Evolutionary conservation across 2,329 filamentous ascomycete species (phyloP), one percentile per base, ranked within the genome.

Genomic region (Ceratocystis diversiconidia): DNA sequence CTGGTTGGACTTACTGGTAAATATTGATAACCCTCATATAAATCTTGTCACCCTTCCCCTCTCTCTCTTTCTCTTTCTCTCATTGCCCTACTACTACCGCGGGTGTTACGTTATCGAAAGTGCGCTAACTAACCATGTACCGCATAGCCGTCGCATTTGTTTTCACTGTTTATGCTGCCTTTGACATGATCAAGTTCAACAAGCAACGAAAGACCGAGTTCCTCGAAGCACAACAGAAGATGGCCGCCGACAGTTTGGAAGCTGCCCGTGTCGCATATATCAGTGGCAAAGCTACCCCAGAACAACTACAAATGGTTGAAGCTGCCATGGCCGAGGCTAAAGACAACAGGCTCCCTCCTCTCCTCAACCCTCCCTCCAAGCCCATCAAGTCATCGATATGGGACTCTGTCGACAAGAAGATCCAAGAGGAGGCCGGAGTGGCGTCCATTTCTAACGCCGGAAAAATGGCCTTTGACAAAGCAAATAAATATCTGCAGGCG

Each of bases 181-280:
- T 77, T 75, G 82, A 85, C 73, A 85, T 85, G 82, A 76, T 84
- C 68, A 76, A 78, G 64, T 81, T 82, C 74, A 85, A 85, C 77
- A 80, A 79, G 70, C 79, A 80, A 74, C 81, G 82, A 70, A 82
- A 81, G 71, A 75, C 74, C 71, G 82, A 85, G 73, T 85, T 83
- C 76, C 71, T 80, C 70, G 79, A 81, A 67, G 76, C 81, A 65
- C 81, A 84, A 71, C 77, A 78, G 73, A 75, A 78, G 68, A 75
- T 84, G 71, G 77, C 79, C 63, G 78, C 76, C 70, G 81, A 84
- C 74, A 77, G 77, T 69, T 79, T 85, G 65, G 78, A 81, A 69
- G 77, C 78, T 68, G 82, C 82, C 62, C 82, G 82, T 36, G 75
- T 85, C 19, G 82, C 82, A 67, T 85, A 83, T 75, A 81, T 85